A percentile compares a stretch with the other conserved stretches of the same genome.
phyloP scores from a whole-genome alignment of 2,329 filamentous ascomycete genomes.

The Apiospora saccharicola region DNA sequence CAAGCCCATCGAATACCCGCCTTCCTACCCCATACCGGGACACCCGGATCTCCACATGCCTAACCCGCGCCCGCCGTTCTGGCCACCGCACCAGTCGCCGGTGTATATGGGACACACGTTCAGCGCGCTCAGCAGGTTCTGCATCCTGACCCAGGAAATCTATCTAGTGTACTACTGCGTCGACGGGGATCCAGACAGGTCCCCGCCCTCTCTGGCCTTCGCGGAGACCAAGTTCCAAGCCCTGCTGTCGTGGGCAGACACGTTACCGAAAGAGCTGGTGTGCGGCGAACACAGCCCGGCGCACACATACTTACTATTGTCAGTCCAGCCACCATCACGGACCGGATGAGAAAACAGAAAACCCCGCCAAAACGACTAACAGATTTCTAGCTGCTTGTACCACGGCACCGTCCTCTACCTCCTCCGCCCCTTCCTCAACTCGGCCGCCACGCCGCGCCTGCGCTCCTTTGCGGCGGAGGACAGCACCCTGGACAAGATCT shows the following conservation, averaged over 20 bases:
- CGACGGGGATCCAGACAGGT: not conserved
- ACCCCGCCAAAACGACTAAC: not conserved
- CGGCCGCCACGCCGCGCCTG: not conserved
- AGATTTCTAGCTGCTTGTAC: not conserved
- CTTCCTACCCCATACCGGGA: not conserved
- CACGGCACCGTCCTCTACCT: slow-evolving; percentile 9
- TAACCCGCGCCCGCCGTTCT: not conserved
- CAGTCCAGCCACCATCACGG: not conserved
- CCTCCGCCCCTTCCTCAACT: not conserved
- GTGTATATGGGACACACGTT: slow-evolving; percentile 32
- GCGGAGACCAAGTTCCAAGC: slow-evolving; percentile 30
- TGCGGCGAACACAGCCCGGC: not conserved
- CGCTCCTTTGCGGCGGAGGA: not conserved
- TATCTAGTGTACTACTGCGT: slow-evolving; percentile 3
- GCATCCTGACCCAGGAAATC: slow-evolving; percentile 28
- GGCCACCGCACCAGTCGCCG: slow-evolving; percentile 24
- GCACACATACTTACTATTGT: not conserved
- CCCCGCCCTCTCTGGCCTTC: slow-evolving; percentile 24
- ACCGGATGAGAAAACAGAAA: not conserved
- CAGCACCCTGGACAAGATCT: not conserved
- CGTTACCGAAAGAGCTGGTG: not conserved
- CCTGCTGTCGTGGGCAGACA: slow-evolving; percentile 33
- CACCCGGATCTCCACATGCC: not conserved
- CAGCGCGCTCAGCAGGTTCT: slow-evolving; percentile 29
- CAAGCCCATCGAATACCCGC: not conserved